Conservation (phyloP, 2,329 filamentous ascomycete species). For the Microdochium paspali region DNA sequence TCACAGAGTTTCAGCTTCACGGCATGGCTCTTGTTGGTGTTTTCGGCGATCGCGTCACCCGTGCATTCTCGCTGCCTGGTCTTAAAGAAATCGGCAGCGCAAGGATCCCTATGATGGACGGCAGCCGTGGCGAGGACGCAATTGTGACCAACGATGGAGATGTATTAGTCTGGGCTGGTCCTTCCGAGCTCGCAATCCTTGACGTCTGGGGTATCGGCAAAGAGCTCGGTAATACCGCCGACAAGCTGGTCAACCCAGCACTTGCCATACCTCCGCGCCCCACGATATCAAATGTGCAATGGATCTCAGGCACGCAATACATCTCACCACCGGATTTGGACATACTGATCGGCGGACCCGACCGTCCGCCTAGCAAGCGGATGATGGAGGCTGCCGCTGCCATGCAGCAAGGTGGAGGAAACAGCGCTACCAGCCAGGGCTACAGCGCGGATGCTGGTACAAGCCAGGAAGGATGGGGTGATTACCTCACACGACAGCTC, state of each 20-base stretch:
- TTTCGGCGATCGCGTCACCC: conserved; percentile 72
- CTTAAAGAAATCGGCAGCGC: conserved; percentile 73
- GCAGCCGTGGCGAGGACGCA: conserved; percentile 58
- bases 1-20: conserved; percentile 65
- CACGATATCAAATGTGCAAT: conserved; percentile 91
- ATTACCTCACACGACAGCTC: conserved; percentile 78
- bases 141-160: conserved; percentile 71
- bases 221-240: conserved; percentile 51
- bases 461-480: conserved; percentile 56
- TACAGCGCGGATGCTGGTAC: conserved; percentile 21
- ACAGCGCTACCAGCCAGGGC: conserved; percentile 20
- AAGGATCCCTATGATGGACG: conserved; percentile 62
- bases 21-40: conserved; percentile 75
- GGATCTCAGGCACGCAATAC: conserved; percentile 92
- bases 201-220: conserved; percentile 74
- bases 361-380: conserved; percentile 78
- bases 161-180: conserved; percentile 80
- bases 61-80: conserved; percentile 78
- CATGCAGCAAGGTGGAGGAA: conserved; percentile 53
- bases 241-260: conserved; percentile 71
- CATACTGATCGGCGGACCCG: conserved; percentile 78
- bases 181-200: conserved; percentile 75
- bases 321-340: conserved; percentile 83
- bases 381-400: conserved; percentile 74
- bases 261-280: conserved; percentile 68